Evolutionary conservation across 441 rosid genomes (phyloP).

Genomic region (Breynia disticha): DNA sequence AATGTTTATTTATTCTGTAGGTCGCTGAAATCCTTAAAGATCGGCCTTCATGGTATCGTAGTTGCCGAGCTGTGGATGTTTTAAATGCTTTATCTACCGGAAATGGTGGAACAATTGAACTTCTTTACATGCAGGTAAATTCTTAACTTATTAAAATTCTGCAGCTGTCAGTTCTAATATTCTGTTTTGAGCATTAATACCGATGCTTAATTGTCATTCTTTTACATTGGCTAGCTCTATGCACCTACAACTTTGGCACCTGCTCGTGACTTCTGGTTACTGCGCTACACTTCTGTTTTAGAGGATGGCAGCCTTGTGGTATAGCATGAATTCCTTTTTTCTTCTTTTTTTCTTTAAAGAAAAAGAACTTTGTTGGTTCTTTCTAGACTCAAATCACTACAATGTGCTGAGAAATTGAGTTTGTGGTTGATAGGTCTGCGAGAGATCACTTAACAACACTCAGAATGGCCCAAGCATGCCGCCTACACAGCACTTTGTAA

Average conservation of each 20-base stretch:
- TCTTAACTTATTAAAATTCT: not conserved
- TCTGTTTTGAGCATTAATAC: not conserved
- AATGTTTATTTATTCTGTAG: constrained; percentile 20
- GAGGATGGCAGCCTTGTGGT: constrained; percentile 99
- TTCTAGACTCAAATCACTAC: too few relatives aligned
- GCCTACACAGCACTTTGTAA: constrained; percentile 79
- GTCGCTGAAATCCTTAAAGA: constrained; percentile 98
- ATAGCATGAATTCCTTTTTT: constrained; percentile 16
- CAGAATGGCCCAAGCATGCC: constrained; percentile 97
- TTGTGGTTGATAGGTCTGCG: constrained; percentile 48
- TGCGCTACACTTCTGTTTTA: constrained; percentile 85
- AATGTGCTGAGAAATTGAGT: constrained; percentile 2
- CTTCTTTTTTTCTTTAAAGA: too few relatives aligned
- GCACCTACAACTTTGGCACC: constrained; percentile 96
- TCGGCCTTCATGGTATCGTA: constrained; percentile 90
- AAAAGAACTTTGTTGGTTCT: too few relatives aligned
- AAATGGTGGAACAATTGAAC: constrained; percentile 92
- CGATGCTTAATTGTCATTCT: not conserved
- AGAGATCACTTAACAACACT: constrained; percentile 85
- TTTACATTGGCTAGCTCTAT: constrained; percentile 48
- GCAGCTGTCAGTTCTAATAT: not conserved
- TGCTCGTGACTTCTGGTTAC: constrained; percentile 94
- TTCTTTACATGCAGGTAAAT: constrained; percentile 86
- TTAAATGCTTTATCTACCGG: constrained; percentile 85
- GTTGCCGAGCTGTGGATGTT: constrained; percentile 95